Percentiles rank a stretch among this genome's conserved stretches.
These are phyloP conservation scores for Thelephora ganbajun DNA, from an alignment of 768 basidiomycete genomes.

Conservation along the genomic window DNA sequence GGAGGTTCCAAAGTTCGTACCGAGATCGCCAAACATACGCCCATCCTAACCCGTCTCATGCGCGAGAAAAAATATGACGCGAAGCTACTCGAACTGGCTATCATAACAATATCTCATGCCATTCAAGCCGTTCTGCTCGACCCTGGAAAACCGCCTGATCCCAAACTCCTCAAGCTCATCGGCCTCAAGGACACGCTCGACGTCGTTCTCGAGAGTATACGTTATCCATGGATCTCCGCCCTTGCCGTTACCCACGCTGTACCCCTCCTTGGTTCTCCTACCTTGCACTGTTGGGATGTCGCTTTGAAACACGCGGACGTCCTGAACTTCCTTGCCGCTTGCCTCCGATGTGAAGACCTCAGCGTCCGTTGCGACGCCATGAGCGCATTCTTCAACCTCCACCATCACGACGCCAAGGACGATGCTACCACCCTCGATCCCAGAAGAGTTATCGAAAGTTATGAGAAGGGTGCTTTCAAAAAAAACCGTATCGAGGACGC, in stretches of 20 bases:
- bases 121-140: conserved; percentile 27
- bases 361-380: conserved; percentile 36
- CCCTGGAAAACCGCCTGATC: conserved; percentile 23
- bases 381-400: conserved; percentile 37
- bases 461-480: conserved; percentile 31
- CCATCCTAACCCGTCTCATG: conserved; percentile 29
- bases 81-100: conserved; percentile 32
- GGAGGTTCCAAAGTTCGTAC: conserved; percentile 35
- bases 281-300: conserved; percentile 29
- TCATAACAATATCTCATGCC: conserved; percentile 40
- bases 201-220: conserved; percentile 26
- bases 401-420: conserved; percentile 25
- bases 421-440: conserved; percentile 39
- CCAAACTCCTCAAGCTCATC: conserved; percentile 24
- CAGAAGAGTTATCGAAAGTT: conserved; percentile 24
- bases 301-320: conserved; percentile 30
- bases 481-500: conserved; percentile 26
- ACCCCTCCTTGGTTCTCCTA: conserved; percentile 28
- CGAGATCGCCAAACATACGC: conserved; percentile 34
- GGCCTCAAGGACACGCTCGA: conserved; percentile 25
- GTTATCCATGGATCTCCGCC: conserved; percentile 26
- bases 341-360: conserved; percentile 41
- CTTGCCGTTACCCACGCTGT: conserved; percentile 38
- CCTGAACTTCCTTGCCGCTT: conserved; percentile 37
- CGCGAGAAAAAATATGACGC: conserved; percentile 37